Base-by-base conservation (phyloP, 257 asterid genomes). In the Nicotiana knightiana region DNA sequence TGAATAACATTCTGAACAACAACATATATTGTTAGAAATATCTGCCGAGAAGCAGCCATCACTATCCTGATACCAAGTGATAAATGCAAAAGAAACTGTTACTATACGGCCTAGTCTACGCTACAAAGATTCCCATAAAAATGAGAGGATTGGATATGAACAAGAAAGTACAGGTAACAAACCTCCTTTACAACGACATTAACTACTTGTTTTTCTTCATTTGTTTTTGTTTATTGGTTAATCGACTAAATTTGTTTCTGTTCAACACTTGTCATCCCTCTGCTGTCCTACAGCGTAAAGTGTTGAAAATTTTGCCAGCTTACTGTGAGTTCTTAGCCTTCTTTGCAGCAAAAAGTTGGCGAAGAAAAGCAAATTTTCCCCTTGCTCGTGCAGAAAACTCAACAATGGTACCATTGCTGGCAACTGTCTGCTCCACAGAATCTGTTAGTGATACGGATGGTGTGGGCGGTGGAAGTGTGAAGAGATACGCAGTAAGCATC, bases 291-390 rank as follows among this genome's bases (percentile, higher is more conserved):
- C 43, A 53, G 32, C 9, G 26, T 43, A 2, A 43, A 81, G 81
- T 76, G 28, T 55, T 58, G 80, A 73, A 57, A 82, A 48, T 62
- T 43, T 55, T 77, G 83, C 86, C 85, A 10, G 16, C 67, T 80
- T 73, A 89, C 81, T 90, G 90, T 48, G 91, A 88, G 89, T 87
- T 93, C 85, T 91, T 88, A 83, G 90, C 89, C 94, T 93, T 95
- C 90, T 95, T 95, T 48, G 90, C 93, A 59, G 97, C 97, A 77
- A 95, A 95, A 57, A 95, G 95, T 70, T 95, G 98, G 73, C 99
- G 94, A 64, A 95, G 80, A 83, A 95, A 95, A 6, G 97, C 93
- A 65, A 95, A 93, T 84, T 82, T 93, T 83, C 98, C 97, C 86
- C 90, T 93, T n/a, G 96, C 94, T 54, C 97, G 93, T 21, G 89